Evolutionary conservation across 1,139 yeast genomes (phyloP), one percentile per base, ranked within the genome.

Genomic region (Nakaseomyces uthaithaninus): DNA sequence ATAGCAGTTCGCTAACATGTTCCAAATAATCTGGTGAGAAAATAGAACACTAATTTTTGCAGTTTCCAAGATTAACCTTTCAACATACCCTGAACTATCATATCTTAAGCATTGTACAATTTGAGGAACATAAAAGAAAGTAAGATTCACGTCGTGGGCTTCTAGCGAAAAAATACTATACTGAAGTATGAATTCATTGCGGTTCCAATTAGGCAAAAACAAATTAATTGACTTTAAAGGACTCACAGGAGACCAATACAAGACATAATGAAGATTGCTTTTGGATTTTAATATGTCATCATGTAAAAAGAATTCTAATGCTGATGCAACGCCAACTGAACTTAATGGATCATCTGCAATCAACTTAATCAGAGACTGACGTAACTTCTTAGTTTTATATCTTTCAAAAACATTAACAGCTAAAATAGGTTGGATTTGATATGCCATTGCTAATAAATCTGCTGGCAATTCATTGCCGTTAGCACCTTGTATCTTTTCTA

Each of bases 21-120:
- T 93, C 99, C 99, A 93, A 46, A 93, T 86, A 49, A 93, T 89
- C 63, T 93, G 99, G 62, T 93, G 99, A 0, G 97, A 89, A 68
- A 93, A 93, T 47, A 89, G 68, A 53, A 84, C 94, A 27, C 94
- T 81, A 17, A 87, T 84, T 55, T 82, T 80, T 3, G 95, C 97
- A 0, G 97, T 86, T 59, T 91, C 97, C 44, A 91, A 65, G 50
- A 93, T 89, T 58, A 84, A 85, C 49, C 87, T 74, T 52, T 84
- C 89, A 39, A 89, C 94, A 52, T 87, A 89, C 1, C 96, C 97
- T 42, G 75, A 68, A 5, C 64, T 66, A 60, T 91, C 98, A 59
- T 80, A 80, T 51, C 97, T 74, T 49, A 93, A 70, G 45, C 85
- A 74, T 63, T 93, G 99, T 14, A 93, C 98, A 61, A 93, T 86